phyloP scores from a whole-genome alignment of 2,329 filamentous ascomycete genomes.

The Trichoderma asperellum region DNA sequence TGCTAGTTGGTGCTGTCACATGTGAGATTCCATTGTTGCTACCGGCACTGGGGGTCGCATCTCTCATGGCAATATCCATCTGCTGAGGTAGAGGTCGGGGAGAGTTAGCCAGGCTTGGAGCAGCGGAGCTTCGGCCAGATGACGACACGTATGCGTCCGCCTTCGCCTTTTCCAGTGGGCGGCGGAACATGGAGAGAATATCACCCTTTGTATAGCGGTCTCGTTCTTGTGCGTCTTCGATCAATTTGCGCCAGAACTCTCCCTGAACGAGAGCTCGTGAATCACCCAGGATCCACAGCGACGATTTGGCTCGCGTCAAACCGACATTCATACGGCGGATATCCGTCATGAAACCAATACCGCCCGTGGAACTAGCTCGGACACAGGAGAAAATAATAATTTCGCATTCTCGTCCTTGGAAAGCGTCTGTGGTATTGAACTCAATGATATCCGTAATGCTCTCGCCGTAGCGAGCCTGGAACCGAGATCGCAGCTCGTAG shows the following conservation, averaged over 20 bases:
- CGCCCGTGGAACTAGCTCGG: constrained; percentile 85
- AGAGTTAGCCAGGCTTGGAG: neutral
- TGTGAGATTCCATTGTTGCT: constrained; percentile 21
- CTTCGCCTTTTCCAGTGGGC: constrained; percentile 46
- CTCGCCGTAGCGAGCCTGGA: constrained; percentile 73
- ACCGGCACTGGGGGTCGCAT: constrained; percentile 4
- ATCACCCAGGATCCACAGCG: constrained; percentile 94
- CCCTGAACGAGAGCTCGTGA: constrained; percentile 84
- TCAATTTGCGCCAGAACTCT: constrained; percentile 86
- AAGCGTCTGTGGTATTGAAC: constrained; percentile 98
- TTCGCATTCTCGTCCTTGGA: constrained; percentile 94
- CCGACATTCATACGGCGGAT: constrained; percentile 99
- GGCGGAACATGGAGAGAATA: constrained; percentile 54
- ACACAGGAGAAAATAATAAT: constrained; percentile 99
- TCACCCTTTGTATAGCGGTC: constrained; percentile 75
- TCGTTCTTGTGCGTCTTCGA: constrained; percentile 76
- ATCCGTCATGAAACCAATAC: constrained; percentile 97
- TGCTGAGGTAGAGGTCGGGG: neutral
- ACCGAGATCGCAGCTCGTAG: constrained; percentile 75
- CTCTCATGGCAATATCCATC: constrained; percentile 31
- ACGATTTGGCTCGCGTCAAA: constrained; percentile 93
- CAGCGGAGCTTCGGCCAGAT: neutral
- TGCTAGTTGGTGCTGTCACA: neutral
- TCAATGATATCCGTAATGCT: constrained; percentile 79
- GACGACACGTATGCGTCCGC: constrained; percentile 32